Evolutionary conservation across 805 yeast species (phyloP).

Genomic region (Cyberlindnera suaveolens): DNA sequence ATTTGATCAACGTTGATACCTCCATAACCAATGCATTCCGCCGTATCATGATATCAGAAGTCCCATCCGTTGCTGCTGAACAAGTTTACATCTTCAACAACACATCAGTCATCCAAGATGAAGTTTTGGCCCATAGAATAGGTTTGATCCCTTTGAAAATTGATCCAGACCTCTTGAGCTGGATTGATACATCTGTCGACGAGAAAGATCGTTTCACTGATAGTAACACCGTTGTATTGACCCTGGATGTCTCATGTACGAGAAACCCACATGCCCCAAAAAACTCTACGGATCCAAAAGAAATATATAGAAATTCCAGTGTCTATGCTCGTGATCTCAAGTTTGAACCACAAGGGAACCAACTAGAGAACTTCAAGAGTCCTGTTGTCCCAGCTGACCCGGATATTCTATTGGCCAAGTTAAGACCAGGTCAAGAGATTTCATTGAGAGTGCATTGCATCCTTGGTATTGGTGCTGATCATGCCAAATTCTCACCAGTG

Average conservation of each 20-base stretch:
- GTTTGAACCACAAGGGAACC: constrained; percentile 90
- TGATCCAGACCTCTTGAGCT: constrained; percentile 81
- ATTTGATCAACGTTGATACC: constrained; percentile 79
- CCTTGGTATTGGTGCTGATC: constrained; percentile 89
- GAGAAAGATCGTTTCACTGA: constrained; percentile 74
- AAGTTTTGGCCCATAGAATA: constrained; percentile 90
- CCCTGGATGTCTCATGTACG: constrained; percentile 77
- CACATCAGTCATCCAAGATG: constrained; percentile 96
- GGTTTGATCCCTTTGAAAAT: constrained; percentile 88
- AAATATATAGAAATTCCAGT: constrained; percentile 74
- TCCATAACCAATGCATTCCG: constrained; percentile 95
- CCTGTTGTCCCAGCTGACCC: constrained; percentile 83
- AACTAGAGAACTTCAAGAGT: constrained; percentile 60
- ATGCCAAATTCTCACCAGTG: constrained; percentile 96
- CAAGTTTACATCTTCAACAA: constrained; percentile 86
- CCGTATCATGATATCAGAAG: constrained; percentile 94
- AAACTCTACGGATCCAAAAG: constrained; percentile 73
- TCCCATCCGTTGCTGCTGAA: constrained; percentile 94
- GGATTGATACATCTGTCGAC: constrained; percentile 67
- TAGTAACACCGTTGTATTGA: constrained; percentile 81
- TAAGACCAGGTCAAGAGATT: constrained; percentile 96
- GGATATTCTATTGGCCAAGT: constrained; percentile 81
- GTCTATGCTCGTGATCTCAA: constrained; percentile 87
- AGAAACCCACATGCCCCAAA: constrained; percentile 79
- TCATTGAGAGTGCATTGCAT: constrained; percentile 85